These are phyloP conservation scores for Chrysanthemum makinoi DNA, from an alignment of 129 eudicot genomes.

Conservation along the genomic window DNA sequence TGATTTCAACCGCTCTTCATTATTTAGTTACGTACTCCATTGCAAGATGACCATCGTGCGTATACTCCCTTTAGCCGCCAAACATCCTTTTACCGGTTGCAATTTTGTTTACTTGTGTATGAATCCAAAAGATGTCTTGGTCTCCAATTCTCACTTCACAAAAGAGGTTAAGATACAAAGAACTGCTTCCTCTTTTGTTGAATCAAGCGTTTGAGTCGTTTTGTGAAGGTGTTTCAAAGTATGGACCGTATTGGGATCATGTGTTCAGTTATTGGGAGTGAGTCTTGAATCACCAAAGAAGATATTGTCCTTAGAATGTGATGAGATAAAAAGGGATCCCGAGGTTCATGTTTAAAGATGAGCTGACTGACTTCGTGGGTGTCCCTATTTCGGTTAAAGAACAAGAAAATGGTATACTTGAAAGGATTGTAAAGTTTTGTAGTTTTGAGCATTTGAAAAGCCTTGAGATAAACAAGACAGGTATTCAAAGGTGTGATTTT, in stretches of 20 bases:
- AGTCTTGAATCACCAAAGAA: too few relatives aligned
- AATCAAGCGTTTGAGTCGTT: neutral
- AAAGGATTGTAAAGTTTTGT: neutral
- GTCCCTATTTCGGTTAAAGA: too few relatives aligned
- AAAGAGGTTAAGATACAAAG: neutral
- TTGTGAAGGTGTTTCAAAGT: too few relatives aligned
- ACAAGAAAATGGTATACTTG: too few relatives aligned
- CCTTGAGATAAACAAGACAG: neutral
- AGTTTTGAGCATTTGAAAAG: neutral
- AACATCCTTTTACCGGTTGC: neutral
- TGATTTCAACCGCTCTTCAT: too few relatives aligned
- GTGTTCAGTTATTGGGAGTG: neutral
- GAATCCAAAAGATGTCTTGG: neutral
- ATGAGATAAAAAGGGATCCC: slow-evolving; percentile 7
- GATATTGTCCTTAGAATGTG: neutral
- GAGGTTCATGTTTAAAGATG: neutral
- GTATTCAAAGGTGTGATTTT: neutral
- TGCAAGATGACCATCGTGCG: neutral
- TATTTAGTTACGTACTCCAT: too few relatives aligned
- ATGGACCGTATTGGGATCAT: too few relatives aligned
- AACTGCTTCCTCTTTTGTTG: neutral
- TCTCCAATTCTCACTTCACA: neutral
- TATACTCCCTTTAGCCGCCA: neutral
- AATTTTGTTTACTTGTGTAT: neutral
- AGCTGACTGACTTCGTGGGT: neutral